phyloP scores from a whole-genome alignment of 129 eudicot genomes.

The Logfia minima region DNA sequence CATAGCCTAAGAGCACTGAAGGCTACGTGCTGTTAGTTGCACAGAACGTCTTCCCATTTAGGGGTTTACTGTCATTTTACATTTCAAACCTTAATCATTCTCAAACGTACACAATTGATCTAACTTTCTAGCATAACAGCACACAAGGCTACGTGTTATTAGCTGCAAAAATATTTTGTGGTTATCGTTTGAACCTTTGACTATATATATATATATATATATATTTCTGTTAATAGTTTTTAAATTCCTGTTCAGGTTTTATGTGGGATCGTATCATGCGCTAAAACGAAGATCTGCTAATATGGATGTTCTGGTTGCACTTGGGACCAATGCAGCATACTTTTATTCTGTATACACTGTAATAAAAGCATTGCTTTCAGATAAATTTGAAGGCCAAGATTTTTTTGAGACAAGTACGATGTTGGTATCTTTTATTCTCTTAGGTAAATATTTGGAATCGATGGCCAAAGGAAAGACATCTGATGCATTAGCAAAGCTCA shows the following conservation, averaged over 20 bases:
- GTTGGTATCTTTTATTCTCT: conserved; percentile 91
- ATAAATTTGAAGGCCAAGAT: conserved; percentile 79
- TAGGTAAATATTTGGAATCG: conserved; percentile 90
- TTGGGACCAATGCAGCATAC: conserved; percentile 97
- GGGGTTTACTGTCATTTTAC: too few species aligned
- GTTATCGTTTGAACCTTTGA: too few species aligned
- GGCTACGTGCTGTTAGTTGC: too few species aligned
- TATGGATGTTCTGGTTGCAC: conserved; percentile 97
- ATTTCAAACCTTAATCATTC: too few species aligned
- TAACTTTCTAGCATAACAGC: background rate
- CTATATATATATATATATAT: too few species aligned
- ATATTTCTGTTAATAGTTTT: background rate
- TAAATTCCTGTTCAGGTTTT: conserved; percentile 60
- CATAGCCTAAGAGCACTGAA: background rate
- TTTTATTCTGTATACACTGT: conserved; percentile 82
- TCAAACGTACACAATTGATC: background rate
- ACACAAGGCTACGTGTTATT: background rate
- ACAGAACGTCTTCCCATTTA: too few species aligned
- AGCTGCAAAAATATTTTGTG: background rate
- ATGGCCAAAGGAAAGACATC: conserved; percentile 96
- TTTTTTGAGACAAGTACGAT: conserved; percentile 97
- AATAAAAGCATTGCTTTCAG: conserved; percentile 70
- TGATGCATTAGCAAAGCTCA: conserved; percentile 90
- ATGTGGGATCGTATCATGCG: conserved; percentile 93
- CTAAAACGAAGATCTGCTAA: conserved; percentile 80